A percentile compares a stretch with the other conserved stretches of the same genome.
These are phyloP conservation scores for Dryas drummondii DNA, from an alignment of 306 rosid genomes.

Conservation along the genomic window DNA sequence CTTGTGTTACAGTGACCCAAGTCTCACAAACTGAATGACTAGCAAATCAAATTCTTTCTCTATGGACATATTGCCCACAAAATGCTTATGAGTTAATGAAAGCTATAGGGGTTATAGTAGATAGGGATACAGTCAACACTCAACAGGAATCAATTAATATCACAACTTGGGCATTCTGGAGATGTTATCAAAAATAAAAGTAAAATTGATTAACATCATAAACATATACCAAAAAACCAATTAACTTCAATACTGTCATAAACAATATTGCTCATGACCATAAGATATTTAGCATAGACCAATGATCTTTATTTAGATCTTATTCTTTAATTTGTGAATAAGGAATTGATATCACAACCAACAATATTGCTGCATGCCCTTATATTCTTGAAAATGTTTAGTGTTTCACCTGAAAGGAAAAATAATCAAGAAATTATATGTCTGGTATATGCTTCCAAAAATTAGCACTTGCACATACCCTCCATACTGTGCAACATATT, in stretches of 20 bases:
- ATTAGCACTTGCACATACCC: not conserved
- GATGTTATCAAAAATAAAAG: not conserved
- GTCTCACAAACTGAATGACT: not conserved
- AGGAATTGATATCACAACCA: not conserved
- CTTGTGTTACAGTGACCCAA: not conserved
- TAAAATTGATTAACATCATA: not conserved
- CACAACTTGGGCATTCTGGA: not conserved
- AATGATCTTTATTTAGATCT: not conserved
- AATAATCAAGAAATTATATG: not conserved
- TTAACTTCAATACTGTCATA: not conserved
- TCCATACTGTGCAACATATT: not conserved
- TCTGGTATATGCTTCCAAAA: not conserved
- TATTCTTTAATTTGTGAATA: not conserved
- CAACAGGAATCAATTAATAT: too few species aligned
- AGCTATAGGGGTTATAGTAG: not conserved
- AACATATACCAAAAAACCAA: not conserved
- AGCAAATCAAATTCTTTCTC: too few species aligned
- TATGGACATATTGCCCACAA: not conserved
- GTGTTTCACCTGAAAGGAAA: not conserved
- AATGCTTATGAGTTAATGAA: not conserved
- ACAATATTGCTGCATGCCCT: not conserved
- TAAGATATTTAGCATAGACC: not conserved
- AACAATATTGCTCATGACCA: not conserved
- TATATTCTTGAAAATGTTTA: not conserved
- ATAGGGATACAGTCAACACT: not conserved